Base-by-base conservation (phyloP, 2,329 filamentous ascomycete genomes). In the Colletotrichum caudatum region DNA sequence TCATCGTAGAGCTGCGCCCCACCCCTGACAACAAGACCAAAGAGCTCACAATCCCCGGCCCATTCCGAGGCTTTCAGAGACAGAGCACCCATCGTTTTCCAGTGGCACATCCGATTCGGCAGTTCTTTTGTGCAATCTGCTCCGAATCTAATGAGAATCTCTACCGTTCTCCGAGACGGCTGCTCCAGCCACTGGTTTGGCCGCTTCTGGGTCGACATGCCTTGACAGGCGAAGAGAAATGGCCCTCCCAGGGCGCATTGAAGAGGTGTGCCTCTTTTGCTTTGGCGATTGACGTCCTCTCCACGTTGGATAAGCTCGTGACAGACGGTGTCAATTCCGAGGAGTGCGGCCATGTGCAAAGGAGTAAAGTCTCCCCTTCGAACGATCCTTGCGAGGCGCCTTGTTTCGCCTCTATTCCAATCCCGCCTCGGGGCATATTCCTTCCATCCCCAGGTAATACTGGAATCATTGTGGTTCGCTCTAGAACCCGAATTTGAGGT, bases 201-300 rank as follows among this genome's bases (percentile, higher is more conserved):
- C 16, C 51, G 41, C 33, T 33, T 26, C 46, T 56, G 5, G 20
- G 37, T 33, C 26, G 35, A 41, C 23, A 57, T 41, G 5, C 54
- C 58, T 11, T 67, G 59, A 5, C 33, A 33, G 9, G 59, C 66
- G 2, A 64, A 41, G 18, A 68, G 59, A 3, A 41, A 50, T 8
- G 59, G 41, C 0, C 66, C 66, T 14, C 66, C 66, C 6, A 64
- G 48, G 14, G 66, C 66, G 20, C 66, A 68, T n/a, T 68, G 66
- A 23, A 68, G 37, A n/a, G 66, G 66, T 2, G 59, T 57, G 5
- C 59, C 66, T n/a, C 64, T 48, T 18, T 29, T 61, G n/a, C 66
- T 64, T 23, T 16, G 51, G 9, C 16, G 51, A 35, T 64, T 35
- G 9, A 64, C 33, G 12, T 64, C 39, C 9, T 53, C 23, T 12